A percentile compares a stretch with the other conserved stretches of the same genome.
Conservation (phyloP, 306 rosid species). For the Fragaria vesca region DNA sequence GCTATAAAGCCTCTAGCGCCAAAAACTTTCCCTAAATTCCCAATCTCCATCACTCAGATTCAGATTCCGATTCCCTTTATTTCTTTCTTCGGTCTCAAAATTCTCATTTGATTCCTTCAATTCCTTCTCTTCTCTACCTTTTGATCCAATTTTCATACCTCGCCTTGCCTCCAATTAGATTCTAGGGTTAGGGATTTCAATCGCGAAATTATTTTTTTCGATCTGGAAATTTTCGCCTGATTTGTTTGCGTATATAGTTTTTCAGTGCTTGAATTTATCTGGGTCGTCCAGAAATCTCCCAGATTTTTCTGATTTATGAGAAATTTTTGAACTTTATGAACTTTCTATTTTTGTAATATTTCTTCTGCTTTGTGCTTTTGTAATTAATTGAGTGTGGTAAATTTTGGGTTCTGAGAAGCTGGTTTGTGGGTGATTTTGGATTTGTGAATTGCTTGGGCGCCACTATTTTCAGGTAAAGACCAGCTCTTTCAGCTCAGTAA, state of each 20-base stretch:
- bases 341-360: background rate
- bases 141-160: conserved; percentile 7
- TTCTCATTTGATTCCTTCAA: conserved; percentile 14
- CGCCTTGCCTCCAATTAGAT: background rate
- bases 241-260: background rate
- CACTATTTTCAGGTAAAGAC: conserved; percentile 21
- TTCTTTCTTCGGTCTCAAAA: background rate
- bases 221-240: background rate
- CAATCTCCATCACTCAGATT: background rate
- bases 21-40: conserved; percentile 16
- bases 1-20: conserved; percentile 4
- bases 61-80: conserved; percentile 13
- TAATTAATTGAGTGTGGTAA: background rate
- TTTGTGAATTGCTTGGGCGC: conserved; percentile 1
- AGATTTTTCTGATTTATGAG: background rate
- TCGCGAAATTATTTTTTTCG: background rate
- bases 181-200: conserved; percentile 31
- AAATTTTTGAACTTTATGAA: background rate
- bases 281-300: background rate
- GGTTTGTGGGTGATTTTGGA: conserved; percentile 13
- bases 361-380: background rate
- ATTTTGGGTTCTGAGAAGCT: conserved; percentile 4
- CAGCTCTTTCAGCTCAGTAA: conserved; percentile 19
- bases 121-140: background rate
- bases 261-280: background rate